Evolutionary conservation across 352 stramenopile genomes (phyloP), one percentile per base, ranked within the genome.

Genomic region (Globisporangium ultimum): DNA sequence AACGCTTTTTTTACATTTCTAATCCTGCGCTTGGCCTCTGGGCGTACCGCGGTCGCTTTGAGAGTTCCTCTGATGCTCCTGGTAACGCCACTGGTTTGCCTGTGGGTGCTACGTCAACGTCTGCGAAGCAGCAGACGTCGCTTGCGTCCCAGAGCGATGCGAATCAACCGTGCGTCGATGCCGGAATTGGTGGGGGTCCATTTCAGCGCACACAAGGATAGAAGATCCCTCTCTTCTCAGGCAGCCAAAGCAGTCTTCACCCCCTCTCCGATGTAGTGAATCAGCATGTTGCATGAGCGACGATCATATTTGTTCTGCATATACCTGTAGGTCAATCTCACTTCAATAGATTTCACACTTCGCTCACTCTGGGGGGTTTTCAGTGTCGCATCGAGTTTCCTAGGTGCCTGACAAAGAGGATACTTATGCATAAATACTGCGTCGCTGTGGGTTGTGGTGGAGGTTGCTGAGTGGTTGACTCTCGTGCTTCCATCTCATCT

Each of bases 21-120:
- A 99, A 98, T 70, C 97, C 97, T 7, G 94, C 97, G 15, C 71
- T 99, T 21, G 97, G 97, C 14, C 78, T 99, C 22, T 99, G 97
- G 97, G 96, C 96, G 49, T 94, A 87, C 49, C 78, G 84, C 47
- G 84, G 86, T 40, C 82, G 85, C 34, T 95, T 96, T 36, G 81
- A 93, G 53, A 63, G 68, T 43, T 89, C 76, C 3, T 78, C 74
- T 2, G 48, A 47, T 45, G 28, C 58, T 0, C 61, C 66, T 28
- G 38, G 42, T 18, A 34, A 34, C 5, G 17, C 48, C 18, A 9
- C 36, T n/a, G 45, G 59, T 34, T 46, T 60, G 18, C 50, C 60
- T 15, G 53, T 55, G 41, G 21, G 58, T 41, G 50, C 42, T 49
- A 24, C 42, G 3, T 7, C 21, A 20, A 32, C 28, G 20, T 34